Evolutionary conservation across 108 stramenopile species (phyloP).

Genomic region (Skeletonema tropicum): DNA sequence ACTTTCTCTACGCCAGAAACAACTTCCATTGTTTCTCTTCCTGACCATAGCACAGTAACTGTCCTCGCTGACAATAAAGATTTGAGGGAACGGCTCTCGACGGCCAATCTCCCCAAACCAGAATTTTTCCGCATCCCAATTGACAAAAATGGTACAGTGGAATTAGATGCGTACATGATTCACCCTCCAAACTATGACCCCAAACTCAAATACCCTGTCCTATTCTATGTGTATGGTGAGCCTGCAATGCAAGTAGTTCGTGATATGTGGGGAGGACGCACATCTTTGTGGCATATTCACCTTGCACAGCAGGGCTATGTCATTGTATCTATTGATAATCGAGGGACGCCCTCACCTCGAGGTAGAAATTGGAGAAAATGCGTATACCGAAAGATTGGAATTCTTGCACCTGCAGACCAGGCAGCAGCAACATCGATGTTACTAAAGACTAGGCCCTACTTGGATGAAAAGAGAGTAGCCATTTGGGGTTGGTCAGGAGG

Average conservation of each 20-base stretch:
- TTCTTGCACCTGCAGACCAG: constrained; percentile 45
- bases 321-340: constrained; percentile 43
- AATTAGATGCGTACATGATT: constrained; percentile 49
- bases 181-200: constrained; percentile 39
- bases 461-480: constrained; percentile 40
- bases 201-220: constrained; percentile 40
- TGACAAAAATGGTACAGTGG: constrained; percentile 24
- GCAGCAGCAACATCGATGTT: constrained; percentile 36
- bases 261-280: constrained; percentile 51
- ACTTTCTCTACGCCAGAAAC: constrained; percentile 42
- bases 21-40: constrained; percentile 41
- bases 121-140: constrained; percentile 48
- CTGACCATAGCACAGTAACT: constrained; percentile 35
- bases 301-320: constrained; percentile 46
- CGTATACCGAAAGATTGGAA: constrained; percentile 48
- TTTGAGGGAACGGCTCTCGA: constrained; percentile 32
- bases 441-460: constrained; percentile 40
- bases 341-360: constrained; percentile 46
- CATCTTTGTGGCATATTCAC: constrained; percentile 49
- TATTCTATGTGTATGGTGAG: constrained; percentile 50
- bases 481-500: constrained; percentile 56
- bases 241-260: constrained; percentile 50
- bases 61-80: constrained; percentile 47
- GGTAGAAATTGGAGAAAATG: constrained; percentile 51
- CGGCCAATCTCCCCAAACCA: constrained; percentile 36